Percentiles rank a stretch among this genome's conserved stretches.
Evolutionary conservation across 2,329 filamentous ascomycete genomes (phyloP).

Genomic region (Trichoderma harzianum): DNA sequence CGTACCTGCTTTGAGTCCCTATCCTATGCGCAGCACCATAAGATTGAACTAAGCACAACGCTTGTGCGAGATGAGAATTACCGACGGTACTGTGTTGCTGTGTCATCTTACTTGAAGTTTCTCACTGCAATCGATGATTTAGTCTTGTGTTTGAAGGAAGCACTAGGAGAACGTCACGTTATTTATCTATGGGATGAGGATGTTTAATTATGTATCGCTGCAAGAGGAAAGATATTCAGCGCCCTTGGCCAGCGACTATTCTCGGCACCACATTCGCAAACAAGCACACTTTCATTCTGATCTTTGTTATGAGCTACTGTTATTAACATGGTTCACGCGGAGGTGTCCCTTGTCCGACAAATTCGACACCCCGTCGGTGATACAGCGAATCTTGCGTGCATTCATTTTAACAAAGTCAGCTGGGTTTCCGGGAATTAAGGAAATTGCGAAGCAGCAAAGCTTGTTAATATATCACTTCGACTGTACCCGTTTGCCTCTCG

Average conservation of each 20-base stretch:
- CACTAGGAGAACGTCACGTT: constrained; percentile 41
- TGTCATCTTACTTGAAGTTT: constrained; percentile 44
- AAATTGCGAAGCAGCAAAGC: neutral
- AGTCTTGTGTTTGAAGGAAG: constrained; percentile 41
- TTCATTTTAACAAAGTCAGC: neutral
- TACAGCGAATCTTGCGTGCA: neutral
- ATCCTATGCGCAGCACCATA: constrained; percentile 22
- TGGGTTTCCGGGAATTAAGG: neutral
- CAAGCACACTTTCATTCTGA: neutral
- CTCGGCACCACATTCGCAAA: neutral
- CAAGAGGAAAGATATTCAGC: neutral
- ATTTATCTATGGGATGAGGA: constrained; percentile 29
- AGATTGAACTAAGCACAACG: constrained; percentile 31
- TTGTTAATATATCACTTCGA: neutral
- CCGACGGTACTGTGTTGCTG: constrained; percentile 44
- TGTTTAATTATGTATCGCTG: neutral
- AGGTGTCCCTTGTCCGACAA: neutral
- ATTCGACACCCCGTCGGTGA: neutral
- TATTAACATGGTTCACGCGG: neutral
- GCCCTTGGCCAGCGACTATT: neutral
- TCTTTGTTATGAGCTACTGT: neutral
- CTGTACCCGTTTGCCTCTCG: neutral
- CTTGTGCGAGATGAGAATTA: constrained; percentile 41
- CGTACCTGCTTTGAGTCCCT: constrained; percentile 31
- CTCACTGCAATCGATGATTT: constrained; percentile 43